Base-by-base conservation (phyloP, 2,329 filamentous ascomycete species). In the Didymella pinodella region DNA sequence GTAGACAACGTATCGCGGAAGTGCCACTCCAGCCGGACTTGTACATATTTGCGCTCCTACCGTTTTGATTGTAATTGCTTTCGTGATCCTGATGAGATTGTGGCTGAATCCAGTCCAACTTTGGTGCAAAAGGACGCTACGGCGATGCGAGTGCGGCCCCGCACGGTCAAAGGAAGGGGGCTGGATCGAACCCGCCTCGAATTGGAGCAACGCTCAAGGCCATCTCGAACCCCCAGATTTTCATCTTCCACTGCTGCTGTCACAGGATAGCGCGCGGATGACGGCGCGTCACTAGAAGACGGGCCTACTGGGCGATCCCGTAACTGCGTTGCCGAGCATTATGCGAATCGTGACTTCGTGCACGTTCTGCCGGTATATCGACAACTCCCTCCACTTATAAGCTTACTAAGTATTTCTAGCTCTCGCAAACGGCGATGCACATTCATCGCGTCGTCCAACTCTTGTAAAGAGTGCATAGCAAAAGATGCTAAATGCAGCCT, bases 301-400 rank as follows among this genome's bases (percentile, higher is more conserved):
- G 40, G 43, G n/a, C 40, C 54, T 31, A 45, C 22, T 28, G 18
- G 47, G 54, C 47, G 22, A n/a, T 50, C 36, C 20, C n/a, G 31
- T 18, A 50, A 31, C 20, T 25, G n/a, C 22, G 28, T 31, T 25
- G 36, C 14, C 32, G n/a, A 38, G 20, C 54, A 50, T 14, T 10
- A 56, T 56, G 54, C 54, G 54, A n/a, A 46, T 56, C 31, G 54
- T 56, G 12, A 56, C 47, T 16, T 56, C 54, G 12, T 56, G 54
- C 38, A 50, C 47, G 20, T 56, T 56, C 20, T 56, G 54, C 40
- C 54, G 54, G 54, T 56, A 56, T 4, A 49, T 25, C 18, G 40
- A 32, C 25, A 6, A 7, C 31, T 25, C 26, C 32, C n/a, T 46
- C 31, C 14, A 36, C 6, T 31, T 11, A 18, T 8, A 3, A 28